Evolutionary conservation across 208 protist genomes (phyloP).

Genomic region (Wallacemonas sp.): DNA sequence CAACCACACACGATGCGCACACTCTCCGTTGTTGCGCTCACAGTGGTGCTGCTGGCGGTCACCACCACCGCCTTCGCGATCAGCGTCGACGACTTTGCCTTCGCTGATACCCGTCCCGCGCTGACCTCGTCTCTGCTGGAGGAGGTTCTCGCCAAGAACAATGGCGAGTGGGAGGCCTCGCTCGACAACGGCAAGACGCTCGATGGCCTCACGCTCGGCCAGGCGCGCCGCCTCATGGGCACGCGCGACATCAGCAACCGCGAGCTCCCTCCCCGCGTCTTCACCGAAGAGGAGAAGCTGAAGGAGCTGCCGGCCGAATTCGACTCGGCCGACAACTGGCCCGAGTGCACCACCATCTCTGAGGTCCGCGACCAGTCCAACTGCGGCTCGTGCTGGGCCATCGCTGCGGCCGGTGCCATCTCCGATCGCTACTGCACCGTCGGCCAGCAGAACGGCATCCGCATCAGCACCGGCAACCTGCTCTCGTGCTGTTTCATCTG

Average conservation of each 20-base stretch:
- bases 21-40: slow-evolving; percentile 23
- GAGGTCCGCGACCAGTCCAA: slow-evolving; percentile 87
- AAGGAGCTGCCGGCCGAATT: slow-evolving; percentile 52
- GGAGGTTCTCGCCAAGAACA: slow-evolving; percentile 22
- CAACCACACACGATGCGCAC: slow-evolving; percentile 17
- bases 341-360: slow-evolving; percentile 56
- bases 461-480: slow-evolving; percentile 75
- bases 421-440: slow-evolving; percentile 90
- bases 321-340: slow-evolving; percentile 63
- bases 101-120: slow-evolving; percentile 7
- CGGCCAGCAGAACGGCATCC: slow-evolving; percentile 45
- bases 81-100: slow-evolving; percentile 9
- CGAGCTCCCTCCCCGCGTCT: slow-evolving; percentile 35
- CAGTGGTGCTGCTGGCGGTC: slow-evolving; percentile 28
- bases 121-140: slow-evolving; percentile 9
- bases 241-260: slow-evolving; percentile 27
- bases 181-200: slow-evolving; percentile 45
- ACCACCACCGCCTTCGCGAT: slow-evolving; percentile 24
- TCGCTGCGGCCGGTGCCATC: slow-evolving; percentile 81
- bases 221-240: slow-evolving; percentile 53
- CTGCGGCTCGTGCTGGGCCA: slow-evolving; percentile 93
- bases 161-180: slow-evolving; percentile 58
- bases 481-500: slow-evolving; percentile 80
- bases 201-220: slow-evolving; percentile 32
- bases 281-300: slow-evolving; percentile 46